phyloP scores from a whole-genome alignment of 148 eudicot species.

The Tetragonia tetragonoides region DNA sequence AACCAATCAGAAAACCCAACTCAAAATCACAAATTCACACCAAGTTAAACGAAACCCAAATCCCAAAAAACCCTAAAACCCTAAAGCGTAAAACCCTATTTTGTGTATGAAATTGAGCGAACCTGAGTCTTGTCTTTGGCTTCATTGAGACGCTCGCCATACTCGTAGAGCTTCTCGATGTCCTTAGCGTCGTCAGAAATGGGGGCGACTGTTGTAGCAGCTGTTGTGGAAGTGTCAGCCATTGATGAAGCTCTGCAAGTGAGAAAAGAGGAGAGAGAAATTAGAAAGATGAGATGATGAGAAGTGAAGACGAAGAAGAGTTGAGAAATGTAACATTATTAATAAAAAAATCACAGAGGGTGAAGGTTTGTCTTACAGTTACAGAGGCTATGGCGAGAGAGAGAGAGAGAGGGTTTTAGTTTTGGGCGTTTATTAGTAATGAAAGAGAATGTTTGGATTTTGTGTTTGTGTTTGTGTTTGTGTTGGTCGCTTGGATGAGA shows the following conservation, averaged over 20 bases:
- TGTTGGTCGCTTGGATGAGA: no score
- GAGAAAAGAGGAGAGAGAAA: conserved; percentile 15
- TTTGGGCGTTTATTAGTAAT: no score
- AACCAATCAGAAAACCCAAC: not conserved
- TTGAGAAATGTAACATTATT: conserved; percentile 14
- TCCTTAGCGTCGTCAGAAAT: conserved; percentile 48
- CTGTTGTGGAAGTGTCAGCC: conserved; percentile 43
- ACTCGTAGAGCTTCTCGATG: conserved; percentile 86
- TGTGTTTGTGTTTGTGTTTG: no score
- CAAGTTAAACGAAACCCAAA: not conserved
- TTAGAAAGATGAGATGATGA: conserved; percentile 5
- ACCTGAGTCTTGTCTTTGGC: conserved; percentile 97
- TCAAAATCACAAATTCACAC: not conserved
- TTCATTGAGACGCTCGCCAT: conserved; percentile 77
- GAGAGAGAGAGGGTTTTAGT: not conserved
- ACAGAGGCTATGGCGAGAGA: not conserved
- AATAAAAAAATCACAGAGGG: not conserved
- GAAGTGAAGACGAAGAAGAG: conserved; percentile 19
- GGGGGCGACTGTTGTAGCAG: conserved; percentile 15
- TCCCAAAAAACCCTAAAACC: conserved; percentile 17
- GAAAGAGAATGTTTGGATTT: no score
- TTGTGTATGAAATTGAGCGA: not conserved
- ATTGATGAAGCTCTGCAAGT: conserved; percentile 29
- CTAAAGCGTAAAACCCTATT: conserved; percentile 27
- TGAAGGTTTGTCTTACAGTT: not conserved